Evolutionary conservation across 164 flowering plant genomes (phyloP).

Genomic region (Vitis amurensis): DNA sequence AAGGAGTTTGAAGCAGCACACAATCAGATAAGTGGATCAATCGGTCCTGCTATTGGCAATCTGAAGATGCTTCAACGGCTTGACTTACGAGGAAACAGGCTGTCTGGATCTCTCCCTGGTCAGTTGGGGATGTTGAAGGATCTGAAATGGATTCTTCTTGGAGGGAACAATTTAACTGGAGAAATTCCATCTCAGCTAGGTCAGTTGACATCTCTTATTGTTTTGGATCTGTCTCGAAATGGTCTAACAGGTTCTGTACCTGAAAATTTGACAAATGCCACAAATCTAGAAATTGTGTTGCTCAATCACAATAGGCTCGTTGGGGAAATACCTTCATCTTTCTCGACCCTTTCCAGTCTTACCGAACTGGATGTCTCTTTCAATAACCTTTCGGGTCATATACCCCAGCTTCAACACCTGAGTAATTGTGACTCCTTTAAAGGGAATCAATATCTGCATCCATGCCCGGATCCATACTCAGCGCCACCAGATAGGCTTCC

Average conservation of each 20-base stretch:
- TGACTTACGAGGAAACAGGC: constrained; percentile 52
- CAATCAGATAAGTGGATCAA: constrained; percentile 51
- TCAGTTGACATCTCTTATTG: constrained; percentile 42
- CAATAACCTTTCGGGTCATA: constrained; percentile 68
- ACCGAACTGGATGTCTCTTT: constrained; percentile 53
- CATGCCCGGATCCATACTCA: constrained; percentile 36
- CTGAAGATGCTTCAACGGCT: constrained; percentile 43
- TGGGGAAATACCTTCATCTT: constrained; percentile 60
- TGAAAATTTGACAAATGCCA: constrained; percentile 36
- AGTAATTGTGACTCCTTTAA: constrained; percentile 40
- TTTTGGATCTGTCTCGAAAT: constrained; percentile 61
- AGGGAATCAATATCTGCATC: constrained; percentile 44
- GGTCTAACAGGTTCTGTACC: constrained; percentile 53
- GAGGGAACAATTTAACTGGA: constrained; percentile 54
- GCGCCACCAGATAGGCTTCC: constrained; percentile 34
- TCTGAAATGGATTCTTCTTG: constrained; percentile 48
- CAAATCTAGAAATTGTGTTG: constrained; percentile 42
- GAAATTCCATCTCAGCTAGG: constrained; percentile 51
- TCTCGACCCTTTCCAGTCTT: constrained; percentile 47
- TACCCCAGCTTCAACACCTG: constrained; percentile 45
- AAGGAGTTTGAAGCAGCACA: constrained; percentile 53
- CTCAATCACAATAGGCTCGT: constrained; percentile 56
- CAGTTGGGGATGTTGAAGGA: constrained; percentile 39
- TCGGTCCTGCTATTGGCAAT: constrained; percentile 37
- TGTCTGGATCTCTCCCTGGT: constrained; percentile 53